These are phyloP conservation scores for Candolleomyces aberdarensis DNA, from an alignment of 768 basidiomycete species.

Conservation along the genomic window DNA sequence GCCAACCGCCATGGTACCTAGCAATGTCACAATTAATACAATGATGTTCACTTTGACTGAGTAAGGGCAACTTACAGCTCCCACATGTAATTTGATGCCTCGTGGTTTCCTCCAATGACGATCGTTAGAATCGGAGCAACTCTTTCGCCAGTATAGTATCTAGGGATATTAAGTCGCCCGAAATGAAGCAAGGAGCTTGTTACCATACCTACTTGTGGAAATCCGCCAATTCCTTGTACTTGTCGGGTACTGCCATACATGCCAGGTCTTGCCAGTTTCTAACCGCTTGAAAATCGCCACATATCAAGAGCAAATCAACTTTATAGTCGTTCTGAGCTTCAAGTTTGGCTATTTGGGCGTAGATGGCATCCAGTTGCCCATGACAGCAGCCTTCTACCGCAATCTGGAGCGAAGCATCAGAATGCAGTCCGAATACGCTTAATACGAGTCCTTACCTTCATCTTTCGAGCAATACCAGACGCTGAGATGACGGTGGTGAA, in stretches of 20 bases:
- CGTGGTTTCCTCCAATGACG: slow-evolving; percentile 97
- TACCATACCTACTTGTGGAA: slow-evolving; percentile 67
- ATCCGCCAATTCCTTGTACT: slow-evolving; percentile 80
- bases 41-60: not conserved
- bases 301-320: slow-evolving; percentile 85
- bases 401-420: not conserved
- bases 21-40: not conserved
- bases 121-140: slow-evolving; percentile 86
- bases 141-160: slow-evolving; percentile 85
- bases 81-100: slow-evolving; percentile 95
- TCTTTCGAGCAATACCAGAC: not conserved
- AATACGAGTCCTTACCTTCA: not conserved
- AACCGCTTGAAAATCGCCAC: slow-evolving; percentile 95
- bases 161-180: not conserved
- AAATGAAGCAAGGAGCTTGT: not conserved
- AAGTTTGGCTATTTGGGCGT: slow-evolving; percentile 61
- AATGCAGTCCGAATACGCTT: too few species aligned
- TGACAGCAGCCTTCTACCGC: slow-evolving; percentile 65
- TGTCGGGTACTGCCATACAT: slow-evolving; percentile 88
- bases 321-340: slow-evolving; percentile 61
- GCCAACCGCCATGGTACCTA: slow-evolving; percentile 95
- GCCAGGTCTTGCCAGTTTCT: slow-evolving; percentile 82
- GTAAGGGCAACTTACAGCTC: slow-evolving; percentile 64
- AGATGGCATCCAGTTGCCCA: slow-evolving; percentile 87
- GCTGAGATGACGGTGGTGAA: not conserved